Evolutionary conservation across 805 yeast genomes (phyloP).

Genomic region (Saturnispora halmiae): DNA sequence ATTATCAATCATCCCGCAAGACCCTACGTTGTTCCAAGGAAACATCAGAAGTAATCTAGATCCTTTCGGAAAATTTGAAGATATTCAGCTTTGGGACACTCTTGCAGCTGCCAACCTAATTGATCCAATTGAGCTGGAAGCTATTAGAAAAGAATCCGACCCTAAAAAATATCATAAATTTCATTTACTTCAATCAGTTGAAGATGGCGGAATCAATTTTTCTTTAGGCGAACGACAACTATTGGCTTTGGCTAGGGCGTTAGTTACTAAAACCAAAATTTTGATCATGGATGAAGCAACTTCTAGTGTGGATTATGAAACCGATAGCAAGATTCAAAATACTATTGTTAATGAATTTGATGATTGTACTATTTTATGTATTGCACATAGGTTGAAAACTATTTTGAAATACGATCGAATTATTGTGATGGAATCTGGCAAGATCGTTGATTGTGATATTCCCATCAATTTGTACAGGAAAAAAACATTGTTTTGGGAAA

Average conservation of each 20-base stretch:
- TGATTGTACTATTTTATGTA: constrained; percentile 70
- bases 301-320: constrained; percentile 73
- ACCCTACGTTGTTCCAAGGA: constrained; percentile 77
- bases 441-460: constrained; percentile 42
- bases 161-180: constrained; percentile 20
- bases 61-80: constrained; percentile 54
- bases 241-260: constrained; percentile 74
- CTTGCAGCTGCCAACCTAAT: constrained; percentile 28
- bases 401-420: constrained; percentile 50
- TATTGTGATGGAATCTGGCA: constrained; percentile 51
- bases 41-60: constrained; percentile 68
- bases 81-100: constrained; percentile 59
- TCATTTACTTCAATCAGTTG: constrained; percentile 37
- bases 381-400: constrained; percentile 75
- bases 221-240: constrained; percentile 74
- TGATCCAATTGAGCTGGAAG: constrained; percentile 26
- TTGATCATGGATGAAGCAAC: constrained; percentile 81
- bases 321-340: constrained; percentile 71
- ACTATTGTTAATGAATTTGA: constrained; percentile 63
- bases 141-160: constrained; percentile 16
- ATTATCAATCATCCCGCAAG: constrained; percentile 80
- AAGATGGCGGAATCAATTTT: constrained; percentile 64
- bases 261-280: constrained; percentile 64
- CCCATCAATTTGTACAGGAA: constrained; percentile 39
- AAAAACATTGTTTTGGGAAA: constrained; percentile 39